These are phyloP conservation scores for Collybiopsis luxurians DNA, from an alignment of 768 basidiomycete genomes.

Conservation along the genomic window DNA sequence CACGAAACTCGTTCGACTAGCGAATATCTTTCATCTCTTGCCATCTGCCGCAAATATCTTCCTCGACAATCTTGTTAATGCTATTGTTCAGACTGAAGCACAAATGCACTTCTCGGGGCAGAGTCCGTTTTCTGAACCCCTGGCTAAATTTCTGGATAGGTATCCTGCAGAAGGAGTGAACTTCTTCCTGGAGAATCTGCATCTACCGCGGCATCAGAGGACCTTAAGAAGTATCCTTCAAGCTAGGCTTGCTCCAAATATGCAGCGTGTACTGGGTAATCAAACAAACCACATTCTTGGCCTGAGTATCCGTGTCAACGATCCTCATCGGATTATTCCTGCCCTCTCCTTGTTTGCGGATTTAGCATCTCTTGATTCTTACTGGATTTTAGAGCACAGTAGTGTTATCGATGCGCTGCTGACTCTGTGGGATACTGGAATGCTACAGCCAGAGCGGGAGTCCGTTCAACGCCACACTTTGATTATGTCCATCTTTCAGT, in stretches of 20 bases:
- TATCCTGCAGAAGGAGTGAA: conserved; percentile 85
- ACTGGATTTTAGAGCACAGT: conserved; percentile 69
- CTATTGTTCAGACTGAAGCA: conserved; percentile 89
- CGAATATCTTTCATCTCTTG: conserved; percentile 95
- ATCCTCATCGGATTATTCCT: conserved; percentile 53
- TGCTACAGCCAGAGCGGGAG: conserved; percentile 46
- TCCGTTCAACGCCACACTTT: conserved; percentile 58
- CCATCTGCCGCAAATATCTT: conserved; percentile 93
- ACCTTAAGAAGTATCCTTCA: conserved; percentile 83
- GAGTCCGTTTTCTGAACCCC: conserved; percentile 90
- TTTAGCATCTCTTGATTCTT: conserved; percentile 59
- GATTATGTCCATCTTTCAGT: conserved; percentile 75
- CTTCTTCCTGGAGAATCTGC: conserved; percentile 79
- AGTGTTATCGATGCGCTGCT: conserved; percentile 72
- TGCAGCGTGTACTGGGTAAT: conserved; percentile 66
- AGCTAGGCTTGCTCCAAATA: conserved; percentile 72
- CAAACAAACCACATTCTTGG: conserved; percentile 53
- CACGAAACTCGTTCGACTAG: conserved; percentile 88
- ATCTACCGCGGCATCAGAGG: conserved; percentile 73
- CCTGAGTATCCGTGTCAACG: conserved; percentile 47
- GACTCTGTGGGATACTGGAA: conserved; percentile 65
- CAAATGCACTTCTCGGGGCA: conserved; percentile 86
- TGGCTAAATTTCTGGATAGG: conserved; percentile 88
- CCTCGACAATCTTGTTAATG: conserved; percentile 81
- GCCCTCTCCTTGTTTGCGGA: conserved; percentile 78